A percentile compares a stretch with the other conserved stretches of the same genome.
Conservation (phyloP, 176 grass and related monocot species). For the Aegilops bicornis region DNA sequence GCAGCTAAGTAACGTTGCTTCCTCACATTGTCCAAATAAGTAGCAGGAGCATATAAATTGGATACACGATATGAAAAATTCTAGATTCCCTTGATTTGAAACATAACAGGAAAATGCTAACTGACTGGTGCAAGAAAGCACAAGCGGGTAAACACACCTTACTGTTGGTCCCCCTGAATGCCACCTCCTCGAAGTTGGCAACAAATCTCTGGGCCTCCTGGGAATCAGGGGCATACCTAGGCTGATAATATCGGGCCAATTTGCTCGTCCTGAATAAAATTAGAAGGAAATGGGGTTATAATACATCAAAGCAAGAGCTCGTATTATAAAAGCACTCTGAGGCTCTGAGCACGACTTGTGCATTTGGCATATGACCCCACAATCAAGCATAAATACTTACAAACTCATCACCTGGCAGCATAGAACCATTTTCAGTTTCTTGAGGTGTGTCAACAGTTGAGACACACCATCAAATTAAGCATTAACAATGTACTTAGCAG, state of each 20-base stretch:
- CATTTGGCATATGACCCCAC: neutral
- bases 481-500: neutral
- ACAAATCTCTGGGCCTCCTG: neutral
- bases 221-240: neutral
- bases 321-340: neutral
- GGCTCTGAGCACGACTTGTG: neutral
- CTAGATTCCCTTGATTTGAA: neutral
- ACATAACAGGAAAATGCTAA: neutral
- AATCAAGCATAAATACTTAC: neutral
- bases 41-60: neutral
- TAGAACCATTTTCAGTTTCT: no score
- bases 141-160: neutral
- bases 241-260: neutral
- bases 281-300: neutral
- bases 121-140: neutral
- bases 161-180: neutral
- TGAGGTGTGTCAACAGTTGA: neutral
- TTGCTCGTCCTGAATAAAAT: neutral
- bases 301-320: neutral
- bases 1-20: neutral
- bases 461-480: neutral
- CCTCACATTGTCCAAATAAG: neutral
- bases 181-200: neutral
- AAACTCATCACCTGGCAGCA: neutral
- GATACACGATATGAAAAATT: neutral